Base-by-base conservation (phyloP, 2,329 filamentous ascomycete genomes). In the Sclerotinia minor region DNA sequence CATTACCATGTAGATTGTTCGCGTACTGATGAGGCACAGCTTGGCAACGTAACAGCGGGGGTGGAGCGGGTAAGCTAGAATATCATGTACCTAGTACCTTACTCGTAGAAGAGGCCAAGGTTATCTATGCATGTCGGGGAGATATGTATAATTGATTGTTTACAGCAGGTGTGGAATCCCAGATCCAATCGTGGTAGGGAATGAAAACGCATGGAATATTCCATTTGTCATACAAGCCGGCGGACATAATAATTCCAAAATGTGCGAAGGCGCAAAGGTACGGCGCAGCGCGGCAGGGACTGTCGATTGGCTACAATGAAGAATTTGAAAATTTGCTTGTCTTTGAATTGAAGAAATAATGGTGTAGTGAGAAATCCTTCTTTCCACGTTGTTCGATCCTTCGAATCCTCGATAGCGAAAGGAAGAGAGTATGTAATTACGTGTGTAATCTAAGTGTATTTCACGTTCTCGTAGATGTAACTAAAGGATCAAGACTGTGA, bases 391-490 rank as follows among this genome's bases (percentile, higher is more conserved):
- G 19, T 61, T 41, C 26, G 29, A 61, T 61, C 59, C 59, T 63
- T 63, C 59, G 45, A 50, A 63, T 63, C 32, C 45, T 38, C 41
- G n/a, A 21, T 26, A 50, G 38, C 38, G n/a, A 21, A 38, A 63
- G 44, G n/a, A 24, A 66, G 5, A 49, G 19, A 41, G 35, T 26
- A 11, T 38, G 54, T 59, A 45, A 60, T 66, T 66, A 60, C 61
- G 61, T 54, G 61, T 54, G 32, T 60, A 24, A 38, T 50, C 24
- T 54, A 38, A 47, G 26, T 15, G n/a, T 38, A 50, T 41, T 63
- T 45, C n/a, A 26, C 35, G 38, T 67, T 60, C 64, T 61, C 45
- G 44, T 67, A 50, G 32, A 44, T 63, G 57, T 61, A 29, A 45
- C 57, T 21, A 32, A 38, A 63, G 57, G 47, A 54, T 54, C 32